Evolutionary conservation across 2,329 filamentous ascomycete genomes (phyloP).

Genomic region (Plectosphaerella sp.): DNA sequence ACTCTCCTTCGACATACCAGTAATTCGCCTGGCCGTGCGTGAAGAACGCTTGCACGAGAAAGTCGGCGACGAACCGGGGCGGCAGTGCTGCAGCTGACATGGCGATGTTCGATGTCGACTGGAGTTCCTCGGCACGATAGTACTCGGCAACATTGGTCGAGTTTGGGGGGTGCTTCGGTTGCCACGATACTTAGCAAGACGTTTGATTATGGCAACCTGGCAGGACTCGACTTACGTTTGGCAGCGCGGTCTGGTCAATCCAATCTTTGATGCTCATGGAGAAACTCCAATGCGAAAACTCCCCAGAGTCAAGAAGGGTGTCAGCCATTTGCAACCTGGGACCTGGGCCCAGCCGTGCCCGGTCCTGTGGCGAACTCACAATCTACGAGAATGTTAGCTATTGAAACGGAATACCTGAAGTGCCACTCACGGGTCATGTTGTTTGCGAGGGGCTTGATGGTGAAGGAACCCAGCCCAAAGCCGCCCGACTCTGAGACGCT

Average conservation of each 20-base stretch:
- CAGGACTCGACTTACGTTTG: conserved; percentile 16
- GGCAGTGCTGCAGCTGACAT: conserved; percentile 35
- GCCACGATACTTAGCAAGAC: background rate
- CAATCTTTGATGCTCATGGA: conserved; percentile 46
- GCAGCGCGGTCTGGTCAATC: conserved; percentile 32
- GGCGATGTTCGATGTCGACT: conserved; percentile 32
- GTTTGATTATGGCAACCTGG: background rate
- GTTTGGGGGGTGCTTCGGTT: conserved; percentile 6
- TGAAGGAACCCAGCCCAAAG: conserved; percentile 23
- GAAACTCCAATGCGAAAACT: conserved; percentile 50
- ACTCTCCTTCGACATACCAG: conserved; percentile 40
- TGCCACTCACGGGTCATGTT: conserved; percentile 32
- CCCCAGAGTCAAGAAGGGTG: conserved; percentile 34
- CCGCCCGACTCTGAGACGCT: conserved; percentile 6
- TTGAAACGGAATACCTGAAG: too few species aligned
- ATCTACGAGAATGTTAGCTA: too few species aligned
- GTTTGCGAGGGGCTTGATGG: conserved; percentile 33
- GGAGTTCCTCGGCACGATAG: conserved; percentile 40
- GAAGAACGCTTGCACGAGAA: conserved; percentile 42
- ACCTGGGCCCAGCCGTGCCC: too few species aligned
- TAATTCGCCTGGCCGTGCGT: conserved; percentile 43
- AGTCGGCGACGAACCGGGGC: conserved; percentile 40
- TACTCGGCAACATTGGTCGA: conserved; percentile 32
- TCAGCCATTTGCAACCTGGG: too few species aligned
- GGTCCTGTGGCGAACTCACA: too few species aligned